Evolutionary conservation across 208 protist species (phyloP).

Genomic region (Leishmania lainsoni): DNA sequence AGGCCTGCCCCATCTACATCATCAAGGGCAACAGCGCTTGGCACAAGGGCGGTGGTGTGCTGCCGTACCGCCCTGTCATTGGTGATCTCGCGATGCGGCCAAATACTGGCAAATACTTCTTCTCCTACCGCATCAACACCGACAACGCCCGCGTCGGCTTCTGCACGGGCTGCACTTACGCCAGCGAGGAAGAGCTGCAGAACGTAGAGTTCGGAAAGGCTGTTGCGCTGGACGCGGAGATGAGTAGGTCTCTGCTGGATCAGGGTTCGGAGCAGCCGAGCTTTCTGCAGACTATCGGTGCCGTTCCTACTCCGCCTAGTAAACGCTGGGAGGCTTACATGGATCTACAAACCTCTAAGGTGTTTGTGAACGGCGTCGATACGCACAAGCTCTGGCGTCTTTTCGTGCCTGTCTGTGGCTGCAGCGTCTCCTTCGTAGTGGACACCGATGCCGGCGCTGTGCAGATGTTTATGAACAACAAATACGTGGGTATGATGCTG

Average conservation of each 20-base stretch:
- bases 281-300: conserved; percentile 50
- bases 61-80: conserved; percentile 68
- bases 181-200: conserved; percentile 37
- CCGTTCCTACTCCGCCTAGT: conserved; percentile 22
- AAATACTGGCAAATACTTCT: conserved; percentile 77
- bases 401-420: conserved; percentile 68
- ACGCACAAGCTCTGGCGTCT: conserved; percentile 76
- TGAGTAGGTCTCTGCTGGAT: conserved; percentile 16
- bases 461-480: conserved; percentile 79
- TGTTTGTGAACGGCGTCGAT: conserved; percentile 65
- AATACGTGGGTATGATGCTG: conserved; percentile 78
- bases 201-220: conserved; percentile 40
- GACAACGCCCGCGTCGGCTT: conserved; percentile 79
- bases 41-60: conserved; percentile 60
- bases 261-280: conserved; percentile 18
- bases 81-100: conserved; percentile 60
- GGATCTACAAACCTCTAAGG: conserved; percentile 74
- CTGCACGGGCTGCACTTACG: conserved; percentile 55
- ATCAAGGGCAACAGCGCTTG: conserved; percentile 43
- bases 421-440: conserved; percentile 76
- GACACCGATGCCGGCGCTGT: conserved; percentile 80
- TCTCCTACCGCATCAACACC: conserved; percentile 77
- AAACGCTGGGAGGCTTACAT: conserved; percentile 46
- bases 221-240: background rate
- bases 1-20: conserved; percentile 54